Conservation (phyloP, 163 green algal genomes). For the Chloroidium sp. region DNA sequence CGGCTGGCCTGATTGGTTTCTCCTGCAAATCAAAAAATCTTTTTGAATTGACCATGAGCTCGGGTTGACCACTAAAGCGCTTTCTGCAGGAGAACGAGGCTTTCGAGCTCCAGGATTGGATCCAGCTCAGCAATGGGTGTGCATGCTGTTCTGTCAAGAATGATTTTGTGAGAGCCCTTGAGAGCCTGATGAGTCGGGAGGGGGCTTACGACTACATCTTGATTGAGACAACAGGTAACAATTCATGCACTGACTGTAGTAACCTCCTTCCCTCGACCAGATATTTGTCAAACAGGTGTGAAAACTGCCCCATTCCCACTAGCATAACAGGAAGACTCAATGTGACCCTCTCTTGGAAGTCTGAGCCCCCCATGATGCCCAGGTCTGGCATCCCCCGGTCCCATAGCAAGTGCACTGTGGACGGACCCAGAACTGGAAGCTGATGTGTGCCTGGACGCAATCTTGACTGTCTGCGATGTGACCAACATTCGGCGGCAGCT, state of each 20-base stretch:
- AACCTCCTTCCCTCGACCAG: too few relatives aligned
- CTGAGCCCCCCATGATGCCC: background rate
- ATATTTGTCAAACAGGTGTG: too few relatives aligned
- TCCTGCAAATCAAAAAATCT: too few relatives aligned
- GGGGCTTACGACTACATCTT: slow-evolving; percentile 76
- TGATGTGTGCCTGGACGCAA: slow-evolving; percentile 59
- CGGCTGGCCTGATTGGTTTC: background rate
- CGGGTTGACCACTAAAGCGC: too few relatives aligned
- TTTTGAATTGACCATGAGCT: too few relatives aligned
- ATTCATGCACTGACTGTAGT: background rate
- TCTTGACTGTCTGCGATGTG: slow-evolving; percentile 82
- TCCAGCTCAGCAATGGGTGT: slow-evolving; percentile 87
- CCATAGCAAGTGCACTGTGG: slow-evolving; percentile 74
- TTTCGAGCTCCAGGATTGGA: slow-evolving; percentile 48
- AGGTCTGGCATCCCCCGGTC: slow-evolving; percentile 79
- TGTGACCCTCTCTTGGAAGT: too few relatives aligned
- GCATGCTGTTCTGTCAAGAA: slow-evolving; percentile 87
- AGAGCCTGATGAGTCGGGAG: slow-evolving; percentile 59
- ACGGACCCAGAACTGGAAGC: slow-evolving; percentile 75
- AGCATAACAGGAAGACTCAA: too few relatives aligned
- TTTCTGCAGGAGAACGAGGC: slow-evolving; percentile 3
- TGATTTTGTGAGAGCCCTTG: slow-evolving; percentile 80
- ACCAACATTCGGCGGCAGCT: slow-evolving; percentile 64
- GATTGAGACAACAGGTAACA: slow-evolving; percentile 76
- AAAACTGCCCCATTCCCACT: too few relatives aligned